These are phyloP conservation scores for Tritrichomonas musculus DNA, from an alignment of 208 protist genomes.

Conservation along the genomic window DNA sequence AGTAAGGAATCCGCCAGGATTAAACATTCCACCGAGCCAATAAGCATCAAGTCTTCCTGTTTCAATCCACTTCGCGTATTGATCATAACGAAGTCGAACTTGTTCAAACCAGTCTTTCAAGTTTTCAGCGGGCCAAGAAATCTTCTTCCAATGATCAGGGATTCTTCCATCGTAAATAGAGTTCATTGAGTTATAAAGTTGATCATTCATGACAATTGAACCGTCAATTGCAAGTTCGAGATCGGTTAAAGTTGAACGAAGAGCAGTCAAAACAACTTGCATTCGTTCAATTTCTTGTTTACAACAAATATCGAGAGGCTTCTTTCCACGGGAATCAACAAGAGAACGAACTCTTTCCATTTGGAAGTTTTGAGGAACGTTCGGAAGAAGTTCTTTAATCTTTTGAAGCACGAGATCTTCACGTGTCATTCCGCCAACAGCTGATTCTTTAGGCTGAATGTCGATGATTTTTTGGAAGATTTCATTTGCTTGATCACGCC, in stretches of 20 bases:
- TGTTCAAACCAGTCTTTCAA: constrained; percentile 89
- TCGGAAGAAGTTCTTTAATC: constrained; percentile 42
- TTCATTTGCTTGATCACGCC: constrained; percentile 36
- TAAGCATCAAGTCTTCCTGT: constrained; percentile 76
- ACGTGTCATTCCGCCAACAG: constrained; percentile 46
- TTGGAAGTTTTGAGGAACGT: constrained; percentile 40
- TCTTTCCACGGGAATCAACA: constrained; percentile 20
- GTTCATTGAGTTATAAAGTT: constrained; percentile 79
- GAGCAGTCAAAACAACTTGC: constrained; percentile 39
- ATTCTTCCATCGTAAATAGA: constrained; percentile 85
- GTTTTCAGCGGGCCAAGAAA: constrained; percentile 43
- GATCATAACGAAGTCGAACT: constrained; percentile 77
- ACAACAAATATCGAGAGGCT: constrained; percentile 52
- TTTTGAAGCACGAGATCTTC: constrained; percentile 50
- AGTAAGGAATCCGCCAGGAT: constrained; percentile 92
- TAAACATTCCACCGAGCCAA: constrained; percentile 94
- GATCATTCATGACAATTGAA: constrained; percentile 86
- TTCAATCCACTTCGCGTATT: constrained; percentile 78
- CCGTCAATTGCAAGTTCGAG: constrained; percentile 63
- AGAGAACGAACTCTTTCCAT: constrained; percentile 37
- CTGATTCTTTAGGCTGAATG: constrained; percentile 58
- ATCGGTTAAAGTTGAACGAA: constrained; percentile 44
- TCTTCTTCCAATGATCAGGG: constrained; percentile 70
- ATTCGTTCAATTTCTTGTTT: constrained; percentile 55
- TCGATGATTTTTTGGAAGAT: constrained; percentile 79